phyloP scores from a whole-genome alignment of 345 rosid genomes.

The Aurinia saxatilis region DNA sequence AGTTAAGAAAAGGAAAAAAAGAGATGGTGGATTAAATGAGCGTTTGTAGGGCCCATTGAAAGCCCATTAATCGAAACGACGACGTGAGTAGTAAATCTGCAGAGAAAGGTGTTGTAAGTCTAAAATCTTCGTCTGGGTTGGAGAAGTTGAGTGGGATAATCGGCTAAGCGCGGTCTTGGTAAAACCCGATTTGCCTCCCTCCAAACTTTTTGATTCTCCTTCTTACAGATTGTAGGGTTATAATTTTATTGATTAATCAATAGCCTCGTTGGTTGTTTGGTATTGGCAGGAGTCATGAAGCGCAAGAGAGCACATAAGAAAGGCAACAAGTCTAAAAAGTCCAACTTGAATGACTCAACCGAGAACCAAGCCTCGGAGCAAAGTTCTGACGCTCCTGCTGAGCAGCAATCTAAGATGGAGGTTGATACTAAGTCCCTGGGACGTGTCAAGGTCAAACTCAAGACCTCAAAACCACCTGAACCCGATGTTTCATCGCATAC shows the following conservation, averaged over 20 bases:
- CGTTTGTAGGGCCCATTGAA: neutral
- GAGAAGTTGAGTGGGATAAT: neutral
- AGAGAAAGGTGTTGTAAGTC: neutral
- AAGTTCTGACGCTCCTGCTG: constrained; percentile 38
- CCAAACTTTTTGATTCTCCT: no score
- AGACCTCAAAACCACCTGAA: constrained; percentile 55
- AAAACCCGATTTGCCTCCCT: no score
- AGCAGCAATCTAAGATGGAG: constrained; percentile 52
- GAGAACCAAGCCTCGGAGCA: constrained; percentile 33
- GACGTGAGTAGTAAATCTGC: neutral
- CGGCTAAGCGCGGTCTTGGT: neutral
- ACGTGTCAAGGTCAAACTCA: constrained; percentile 77
- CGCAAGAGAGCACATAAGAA: constrained; percentile 65
- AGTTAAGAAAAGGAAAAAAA: no score
- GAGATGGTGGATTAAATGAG: no score
- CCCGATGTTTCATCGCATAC: constrained; percentile 36
- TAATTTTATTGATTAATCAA: neutral
- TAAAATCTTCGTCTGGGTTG: neutral
- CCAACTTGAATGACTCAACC: constrained; percentile 14
- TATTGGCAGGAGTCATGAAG: constrained; percentile 49
- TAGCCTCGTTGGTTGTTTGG: no score
- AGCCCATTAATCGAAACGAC: neutral
- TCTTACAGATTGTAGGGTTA: neutral
- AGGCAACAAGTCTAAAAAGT: constrained; percentile 40
- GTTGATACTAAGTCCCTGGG: constrained; percentile 50